phyloP scores from a whole-genome alignment of 768 basidiomycete species.

The Tylopilus subfusipes region DNA sequence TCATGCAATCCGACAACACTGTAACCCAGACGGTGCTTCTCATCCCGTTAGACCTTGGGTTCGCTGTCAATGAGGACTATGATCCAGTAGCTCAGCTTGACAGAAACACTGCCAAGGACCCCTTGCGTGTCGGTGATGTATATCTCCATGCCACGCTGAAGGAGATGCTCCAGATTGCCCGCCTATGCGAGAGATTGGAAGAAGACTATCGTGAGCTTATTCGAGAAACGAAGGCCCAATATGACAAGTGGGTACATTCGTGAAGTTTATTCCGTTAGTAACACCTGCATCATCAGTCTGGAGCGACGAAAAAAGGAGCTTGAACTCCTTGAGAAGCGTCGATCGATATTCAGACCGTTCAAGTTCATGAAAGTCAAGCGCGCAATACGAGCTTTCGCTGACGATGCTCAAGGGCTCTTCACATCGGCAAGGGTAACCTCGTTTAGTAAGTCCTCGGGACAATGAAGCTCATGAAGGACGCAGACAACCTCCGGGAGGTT shows the following conservation, averaged over 20 bases:
- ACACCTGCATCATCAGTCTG: too few species aligned
- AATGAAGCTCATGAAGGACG: background rate
- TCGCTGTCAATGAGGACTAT: background rate
- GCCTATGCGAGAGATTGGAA: background rate
- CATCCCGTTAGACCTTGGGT: slow-evolving; percentile 5
- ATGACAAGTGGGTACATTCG: background rate
- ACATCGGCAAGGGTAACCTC: background rate
- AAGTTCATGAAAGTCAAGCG: background rate
- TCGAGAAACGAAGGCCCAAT: background rate
- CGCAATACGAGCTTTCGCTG: background rate
- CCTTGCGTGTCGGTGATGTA: background rate
- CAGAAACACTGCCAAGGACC: background rate
- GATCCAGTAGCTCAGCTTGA: background rate
- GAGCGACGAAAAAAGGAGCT: background rate
- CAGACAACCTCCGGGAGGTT: slow-evolving; percentile 5
- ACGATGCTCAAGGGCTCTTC: background rate
- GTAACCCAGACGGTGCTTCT: slow-evolving; percentile 4
- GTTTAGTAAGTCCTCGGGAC: too few species aligned
- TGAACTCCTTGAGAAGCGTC: background rate
- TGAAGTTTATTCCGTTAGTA: background rate
- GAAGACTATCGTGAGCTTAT: background rate
- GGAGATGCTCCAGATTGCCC: slow-evolving; percentile 4
- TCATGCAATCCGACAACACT: slow-evolving; percentile 7
- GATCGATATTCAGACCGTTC: background rate
- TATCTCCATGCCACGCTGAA: slow-evolving; percentile 5